Base-by-base conservation (phyloP, 2,329 filamentous ascomycete genomes). In the Coniochaeta hoffmannii region DNA sequence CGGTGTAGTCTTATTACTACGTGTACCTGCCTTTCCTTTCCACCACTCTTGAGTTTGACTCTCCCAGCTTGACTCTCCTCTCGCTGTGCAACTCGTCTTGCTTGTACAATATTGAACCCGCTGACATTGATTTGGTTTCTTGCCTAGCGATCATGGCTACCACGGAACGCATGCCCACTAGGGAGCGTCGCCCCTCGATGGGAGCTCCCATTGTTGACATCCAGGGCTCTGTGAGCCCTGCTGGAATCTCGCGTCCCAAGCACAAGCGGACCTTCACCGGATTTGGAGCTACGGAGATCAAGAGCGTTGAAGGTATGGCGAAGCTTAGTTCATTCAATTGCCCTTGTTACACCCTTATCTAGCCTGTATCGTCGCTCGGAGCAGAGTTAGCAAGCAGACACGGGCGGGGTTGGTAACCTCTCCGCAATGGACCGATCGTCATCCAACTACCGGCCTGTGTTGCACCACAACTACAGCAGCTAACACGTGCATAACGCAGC, bases 231-330 rank as follows among this genome's bases (percentile, higher is more conserved):
- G 84, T 97, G 56, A 88, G 88, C n/a, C 90, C 91, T 38, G 87
- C 86, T 41, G 93, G 95, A 69, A 86, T 88, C 73, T 84, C 82
- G 26, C 82, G 94, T 58, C 94, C 94, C 49, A 99, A 97, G 76
- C 94, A 99, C 77, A 97, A 90, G 79, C 85, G 94, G 63, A 97
- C 93, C n/a, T 89, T 89, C 62, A 99, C 94, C 10, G 94, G 94
- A 9, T 94, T 97, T 68, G 92, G 91, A 32, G 82, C 91, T 28
- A 78, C 83, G 34, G 94, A 99, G 69, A 97, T 97, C 77, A 97
- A 96, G 78, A 87, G 75, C 65, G 90, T 97, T 51, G 92, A 97
- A 76, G 90, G 91, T 77, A 85, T 75, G 74, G 64, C 4, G 26
- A 44, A 46, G 15, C 44, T 44, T 24, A 26, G 3, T 19, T 22